These are phyloP conservation scores for Rhexocercosporidium sp. DNA, from an alignment of 2,329 filamentous ascomycete species.

Conservation along the genomic window DNA sequence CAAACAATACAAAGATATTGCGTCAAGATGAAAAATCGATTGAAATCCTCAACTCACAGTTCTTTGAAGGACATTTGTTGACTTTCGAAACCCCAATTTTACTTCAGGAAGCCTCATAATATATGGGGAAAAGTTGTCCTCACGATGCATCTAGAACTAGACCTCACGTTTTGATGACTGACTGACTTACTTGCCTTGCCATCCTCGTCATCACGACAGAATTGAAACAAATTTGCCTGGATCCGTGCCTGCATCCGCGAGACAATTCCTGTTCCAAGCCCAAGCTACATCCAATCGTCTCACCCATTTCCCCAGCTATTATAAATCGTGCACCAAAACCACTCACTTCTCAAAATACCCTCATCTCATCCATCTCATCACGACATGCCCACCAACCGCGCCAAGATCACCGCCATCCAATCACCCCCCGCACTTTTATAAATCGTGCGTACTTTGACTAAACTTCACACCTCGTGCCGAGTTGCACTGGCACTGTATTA, in stretches of 20 bases:
- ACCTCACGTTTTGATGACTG: neutral
- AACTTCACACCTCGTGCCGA: constrained; percentile 13
- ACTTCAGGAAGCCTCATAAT: neutral
- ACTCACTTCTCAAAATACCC: neutral
- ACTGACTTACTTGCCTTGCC: neutral
- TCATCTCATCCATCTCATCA: neutral
- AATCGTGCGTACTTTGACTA: constrained; percentile 30
- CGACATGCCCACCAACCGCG: neutral
- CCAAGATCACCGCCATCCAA: constrained; percentile 8
- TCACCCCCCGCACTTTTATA: constrained; percentile 26
- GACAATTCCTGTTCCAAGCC: neutral
- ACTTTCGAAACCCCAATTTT: neutral
- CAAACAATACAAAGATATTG: neutral
- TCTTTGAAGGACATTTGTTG: neutral
- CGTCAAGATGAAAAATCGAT: neutral
- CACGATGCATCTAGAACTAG: constrained; percentile 6
- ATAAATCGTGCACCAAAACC: constrained; percentile 12
- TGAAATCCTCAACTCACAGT: neutral
- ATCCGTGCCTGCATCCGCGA: neutral
- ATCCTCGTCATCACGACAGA: constrained; percentile 15
- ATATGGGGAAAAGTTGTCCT: neutral
- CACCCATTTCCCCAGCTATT: constrained; percentile 4
- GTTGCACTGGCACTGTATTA: constrained; percentile 1
- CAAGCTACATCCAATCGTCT: constrained; percentile 16
- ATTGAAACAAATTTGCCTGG: neutral